Evolutionary conservation across 2,329 filamentous ascomycete genomes (phyloP), one percentile per base, ranked within the genome.

Genomic region (Aspergillus tanneri): DNA sequence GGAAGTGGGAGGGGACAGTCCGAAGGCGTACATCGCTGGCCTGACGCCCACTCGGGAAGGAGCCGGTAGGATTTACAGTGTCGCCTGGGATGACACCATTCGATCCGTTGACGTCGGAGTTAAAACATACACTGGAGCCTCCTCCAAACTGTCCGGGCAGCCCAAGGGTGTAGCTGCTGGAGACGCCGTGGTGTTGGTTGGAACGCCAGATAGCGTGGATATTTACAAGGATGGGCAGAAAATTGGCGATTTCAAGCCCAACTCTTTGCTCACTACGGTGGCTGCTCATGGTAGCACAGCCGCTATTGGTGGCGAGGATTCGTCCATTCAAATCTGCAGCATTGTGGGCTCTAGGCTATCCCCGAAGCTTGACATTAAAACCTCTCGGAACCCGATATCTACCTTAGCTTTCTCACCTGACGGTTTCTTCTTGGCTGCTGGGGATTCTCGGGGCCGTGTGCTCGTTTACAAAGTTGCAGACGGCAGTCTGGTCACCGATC

Each of bases 21-120:
- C 96, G 69, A 87, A 87, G 6, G 95, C 92, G 68, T 91, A 95
- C 68, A 83, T 97, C 43, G 83, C 85, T 3, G 87, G 88, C 42
- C 85, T 99, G 55, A 76, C 85, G 2, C 74, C 82, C 1, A 75
- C 75, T 6, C 65, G 76, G 2, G 65, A 72, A 43, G 80, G 68
- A 6, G 59, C 63, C 37, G 71, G 83, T 25, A 80, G 83, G 56
- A 82, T 90, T n/a, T 91, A 88, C 72, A 92, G 86, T 62, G 87
- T 92, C 44, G 91, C 86, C 54, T 99, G 92, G 93, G 93, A 99
- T 65, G 93, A 99, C 68, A 90, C 86, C 1, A 77, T 97, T 27
- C 86, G 90, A 53, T 86, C 82, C 35, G 79, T 95, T 27, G 90
- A 95, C 56, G 79, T 86, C 49, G 79, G 83, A 1, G 82, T 85